Base-by-base conservation (phyloP, 306 rosid genomes). In the Cucumis cinereus region DNA sequence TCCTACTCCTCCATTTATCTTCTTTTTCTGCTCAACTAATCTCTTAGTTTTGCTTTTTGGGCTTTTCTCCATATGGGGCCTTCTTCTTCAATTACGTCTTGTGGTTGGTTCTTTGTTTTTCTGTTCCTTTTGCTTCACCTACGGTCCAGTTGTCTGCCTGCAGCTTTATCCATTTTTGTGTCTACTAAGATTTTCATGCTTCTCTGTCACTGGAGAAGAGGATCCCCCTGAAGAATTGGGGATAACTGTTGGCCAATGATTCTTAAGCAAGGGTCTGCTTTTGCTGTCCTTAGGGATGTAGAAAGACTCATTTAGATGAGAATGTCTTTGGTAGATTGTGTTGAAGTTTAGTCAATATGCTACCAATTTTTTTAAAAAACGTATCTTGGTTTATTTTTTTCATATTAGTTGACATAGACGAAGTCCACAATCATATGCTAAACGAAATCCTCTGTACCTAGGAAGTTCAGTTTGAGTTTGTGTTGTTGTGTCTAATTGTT, bases 1-100 rank as follows among this genome's bases (percentile, higher is more conserved):
- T 87, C 76, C n/a, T 17, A 7, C 12, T 36, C 23, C 33, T 23
- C 76, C 77, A 78, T 78, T 75, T 77, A 26, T 52, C 17, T 55
- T 74, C 50, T 63, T 26, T 63, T 71, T 69, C 62, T 35, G n/a
- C 24, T 55, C 49, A 53, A 33, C 24, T n/a, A 6, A 67, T 35
- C 36, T 13, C 77, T 23, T 54, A 19, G 6, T 22, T 24, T 75
- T 57, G 15, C 16, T 3, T 22, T 41, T 14, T 45, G 36, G 36
- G 74, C 2, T 49, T 71, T 49, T 71, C 59, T 8, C 41, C 17
- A 49, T 49, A 9, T 71, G 40, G 58, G 24, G 24, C 20, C 43
- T 69, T 41, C 74, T 68, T 41, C 33, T 20, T 15, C 6, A 22
- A 20, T 52, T 40, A 23, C 17, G 49, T 4, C 64, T 67, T 66